phyloP scores from a whole-genome alignment of 768 basidiomycete genomes.

The Lepiota venenata region DNA sequence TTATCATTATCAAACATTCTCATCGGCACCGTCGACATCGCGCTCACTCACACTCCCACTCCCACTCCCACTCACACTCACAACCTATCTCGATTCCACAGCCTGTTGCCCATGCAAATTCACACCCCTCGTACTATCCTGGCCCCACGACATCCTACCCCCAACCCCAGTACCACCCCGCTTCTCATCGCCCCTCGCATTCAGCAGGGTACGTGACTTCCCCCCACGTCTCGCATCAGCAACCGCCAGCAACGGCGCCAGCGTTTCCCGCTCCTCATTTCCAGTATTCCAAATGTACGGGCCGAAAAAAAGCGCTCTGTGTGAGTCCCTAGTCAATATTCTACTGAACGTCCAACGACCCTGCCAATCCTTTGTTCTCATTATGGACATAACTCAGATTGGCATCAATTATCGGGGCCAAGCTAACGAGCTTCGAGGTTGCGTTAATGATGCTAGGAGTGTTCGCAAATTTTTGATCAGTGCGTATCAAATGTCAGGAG shows the following conservation, averaged over 20 bases:
- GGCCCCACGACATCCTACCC: slow-evolving; percentile 3
- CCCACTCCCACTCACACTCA: slow-evolving; percentile 15
- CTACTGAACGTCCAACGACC: neutral
- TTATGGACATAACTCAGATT: slow-evolving; percentile 41
- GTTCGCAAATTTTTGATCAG: slow-evolving; percentile 65
- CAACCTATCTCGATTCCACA: slow-evolving; percentile 11
- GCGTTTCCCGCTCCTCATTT: slow-evolving; percentile 33
- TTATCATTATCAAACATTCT: slow-evolving; percentile 22
- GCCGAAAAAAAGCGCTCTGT: slow-evolving; percentile 76
- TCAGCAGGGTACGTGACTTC: neutral
- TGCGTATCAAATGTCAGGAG: slow-evolving; percentile 23
- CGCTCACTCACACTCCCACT: slow-evolving; percentile 17
- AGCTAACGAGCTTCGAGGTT: slow-evolving; percentile 61
- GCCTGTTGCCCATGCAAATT: slow-evolving; percentile 15
- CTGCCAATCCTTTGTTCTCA: neutral
- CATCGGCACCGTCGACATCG: slow-evolving; percentile 18
- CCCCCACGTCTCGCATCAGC: slow-evolving; percentile 9
- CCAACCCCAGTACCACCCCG: slow-evolving; percentile 1
- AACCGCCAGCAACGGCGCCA: slow-evolving; percentile 10
- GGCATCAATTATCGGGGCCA: slow-evolving; percentile 79
- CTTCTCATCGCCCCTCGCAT: slow-evolving; percentile 9
- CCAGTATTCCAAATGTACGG: slow-evolving; percentile 78
- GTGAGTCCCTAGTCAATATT: slow-evolving; percentile 38
- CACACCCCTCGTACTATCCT: slow-evolving; percentile 10
- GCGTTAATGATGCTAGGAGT: slow-evolving; percentile 78